These are phyloP conservation scores for Oenanthe javanica DNA, from an alignment of 140 eudicot genomes.

Conservation along the genomic window DNA sequence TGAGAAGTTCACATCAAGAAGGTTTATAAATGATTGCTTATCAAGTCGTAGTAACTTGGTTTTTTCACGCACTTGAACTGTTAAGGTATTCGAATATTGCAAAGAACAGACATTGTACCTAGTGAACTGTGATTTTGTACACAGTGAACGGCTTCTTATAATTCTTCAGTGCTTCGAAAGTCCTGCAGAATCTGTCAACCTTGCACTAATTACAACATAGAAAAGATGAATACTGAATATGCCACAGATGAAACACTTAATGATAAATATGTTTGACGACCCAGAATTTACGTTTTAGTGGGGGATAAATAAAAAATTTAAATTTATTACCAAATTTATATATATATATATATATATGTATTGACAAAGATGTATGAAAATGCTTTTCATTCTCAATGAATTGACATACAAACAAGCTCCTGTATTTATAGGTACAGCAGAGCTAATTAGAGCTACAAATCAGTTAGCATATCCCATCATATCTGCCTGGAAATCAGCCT, in stretches of 20 bases:
- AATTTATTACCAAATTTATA: too few relatives aligned
- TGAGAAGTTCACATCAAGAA: slow-evolving; percentile 47
- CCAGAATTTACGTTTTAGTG: too few relatives aligned
- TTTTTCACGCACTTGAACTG: slow-evolving; percentile 52
- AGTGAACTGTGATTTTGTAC: slow-evolving; percentile 38
- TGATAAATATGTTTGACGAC: background rate
- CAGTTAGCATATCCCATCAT: too few relatives aligned
- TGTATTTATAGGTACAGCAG: too few relatives aligned
- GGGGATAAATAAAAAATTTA: too few relatives aligned
- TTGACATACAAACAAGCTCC: too few relatives aligned
- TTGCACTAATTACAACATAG: background rate
- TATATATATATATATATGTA: too few relatives aligned
- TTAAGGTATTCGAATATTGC: slow-evolving; percentile 58
- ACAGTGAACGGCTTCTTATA: slow-evolving; percentile 25
- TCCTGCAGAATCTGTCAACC: slow-evolving; percentile 34
- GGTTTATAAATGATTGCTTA: slow-evolving; percentile 41
- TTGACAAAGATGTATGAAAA: too few relatives aligned
- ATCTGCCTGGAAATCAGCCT: too few relatives aligned
- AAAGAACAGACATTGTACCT: slow-evolving; percentile 63
- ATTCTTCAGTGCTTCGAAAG: slow-evolving; percentile 35
- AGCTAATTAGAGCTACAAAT: too few relatives aligned
- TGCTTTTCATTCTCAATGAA: too few relatives aligned
- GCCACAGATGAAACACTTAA: background rate
- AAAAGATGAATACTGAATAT: background rate
- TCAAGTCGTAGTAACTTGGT: slow-evolving; percentile 60